Conservation (phyloP, 2,329 filamentous ascomycete species). For the Apiospora sp. region DNA sequence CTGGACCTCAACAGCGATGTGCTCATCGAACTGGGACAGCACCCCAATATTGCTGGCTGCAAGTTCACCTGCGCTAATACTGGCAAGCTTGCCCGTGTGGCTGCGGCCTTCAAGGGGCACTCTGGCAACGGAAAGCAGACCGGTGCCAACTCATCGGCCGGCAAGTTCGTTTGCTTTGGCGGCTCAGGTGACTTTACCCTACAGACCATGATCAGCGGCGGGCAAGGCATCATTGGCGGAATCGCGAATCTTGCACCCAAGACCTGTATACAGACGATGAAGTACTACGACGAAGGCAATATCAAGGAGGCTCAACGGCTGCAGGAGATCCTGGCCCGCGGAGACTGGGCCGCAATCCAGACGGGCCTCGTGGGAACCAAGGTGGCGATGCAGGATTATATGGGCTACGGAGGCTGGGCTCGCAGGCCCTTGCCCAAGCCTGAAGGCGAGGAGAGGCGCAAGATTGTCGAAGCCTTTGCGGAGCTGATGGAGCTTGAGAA, state of each 20-base stretch:
- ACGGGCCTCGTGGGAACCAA: conserved; percentile 76
- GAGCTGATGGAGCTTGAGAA: conserved; percentile 41
- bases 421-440: conserved; percentile 56
- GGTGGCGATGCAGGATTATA: conserved; percentile 67
- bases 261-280: conserved; percentile 67
- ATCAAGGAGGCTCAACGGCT: conserved; percentile 65
- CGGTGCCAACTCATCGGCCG: too few species aligned
- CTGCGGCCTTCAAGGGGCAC: conserved; percentile 34
- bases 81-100: conserved; percentile 56
- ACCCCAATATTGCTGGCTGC: conserved; percentile 66
- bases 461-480: conserved; percentile 39
- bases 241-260: conserved; percentile 75
- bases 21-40: conserved; percentile 58
- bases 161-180: conserved; percentile 66
- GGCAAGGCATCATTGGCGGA: conserved; percentile 70
- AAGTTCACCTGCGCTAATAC: conserved; percentile 64
- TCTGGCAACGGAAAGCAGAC: too few species aligned
- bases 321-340: conserved; percentile 70
- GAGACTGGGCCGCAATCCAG: conserved; percentile 75
- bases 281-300: conserved; percentile 67
- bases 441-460: conserved; percentile 35
- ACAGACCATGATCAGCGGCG: conserved; percentile 67
- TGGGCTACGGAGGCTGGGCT: conserved; percentile 69
- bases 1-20: conserved; percentile 63
- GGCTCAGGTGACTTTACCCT: conserved; percentile 71